phyloP scores from a whole-genome alignment of 2,329 filamentous ascomycete species.

The Paracamarosporium sp. region DNA sequence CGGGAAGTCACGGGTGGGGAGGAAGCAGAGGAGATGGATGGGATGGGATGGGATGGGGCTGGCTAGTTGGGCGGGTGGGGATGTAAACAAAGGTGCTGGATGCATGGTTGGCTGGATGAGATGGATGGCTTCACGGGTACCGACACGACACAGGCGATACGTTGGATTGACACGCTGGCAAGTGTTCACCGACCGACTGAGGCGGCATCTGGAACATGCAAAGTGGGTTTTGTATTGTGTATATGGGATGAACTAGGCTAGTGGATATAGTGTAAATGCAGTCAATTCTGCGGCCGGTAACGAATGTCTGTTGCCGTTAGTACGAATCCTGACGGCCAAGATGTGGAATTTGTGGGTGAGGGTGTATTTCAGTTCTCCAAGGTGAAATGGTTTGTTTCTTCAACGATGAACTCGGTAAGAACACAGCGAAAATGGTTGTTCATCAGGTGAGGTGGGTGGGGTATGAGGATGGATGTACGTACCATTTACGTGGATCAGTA shows the following conservation, averaged over 20 bases:
- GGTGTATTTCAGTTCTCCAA: conserved; percentile 68
- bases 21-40: too few species aligned
- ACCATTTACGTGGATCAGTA: conserved; percentile 13
- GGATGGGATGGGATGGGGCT: too few species aligned
- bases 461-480: conserved; percentile 15
- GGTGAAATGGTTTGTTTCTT: conserved; percentile 65
- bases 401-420: conserved; percentile 67
- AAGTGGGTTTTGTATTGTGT: not conserved
- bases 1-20: too few species aligned
- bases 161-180: conserved; percentile 14
- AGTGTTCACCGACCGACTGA: conserved; percentile 14
- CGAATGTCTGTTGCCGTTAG: conserved; percentile 9
- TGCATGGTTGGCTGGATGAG: conserved; percentile 19
- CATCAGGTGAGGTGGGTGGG: conserved; percentile 57
- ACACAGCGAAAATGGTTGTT: conserved; percentile 68
- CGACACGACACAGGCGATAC: not conserved
- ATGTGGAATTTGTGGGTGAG: not conserved
- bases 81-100: not conserved
- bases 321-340: not conserved
- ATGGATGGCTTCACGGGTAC: not conserved
- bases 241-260: conserved; percentile 6
- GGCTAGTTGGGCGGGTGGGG: not conserved
- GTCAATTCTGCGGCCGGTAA: not conserved
- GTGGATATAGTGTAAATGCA: not conserved
- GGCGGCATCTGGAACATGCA: not conserved